A percentile compares a stretch with the other conserved stretches of the same genome.
phyloP scores from a whole-genome alignment of 352 stramenopile genomes.

The Phytophthora lateralis region DNA sequence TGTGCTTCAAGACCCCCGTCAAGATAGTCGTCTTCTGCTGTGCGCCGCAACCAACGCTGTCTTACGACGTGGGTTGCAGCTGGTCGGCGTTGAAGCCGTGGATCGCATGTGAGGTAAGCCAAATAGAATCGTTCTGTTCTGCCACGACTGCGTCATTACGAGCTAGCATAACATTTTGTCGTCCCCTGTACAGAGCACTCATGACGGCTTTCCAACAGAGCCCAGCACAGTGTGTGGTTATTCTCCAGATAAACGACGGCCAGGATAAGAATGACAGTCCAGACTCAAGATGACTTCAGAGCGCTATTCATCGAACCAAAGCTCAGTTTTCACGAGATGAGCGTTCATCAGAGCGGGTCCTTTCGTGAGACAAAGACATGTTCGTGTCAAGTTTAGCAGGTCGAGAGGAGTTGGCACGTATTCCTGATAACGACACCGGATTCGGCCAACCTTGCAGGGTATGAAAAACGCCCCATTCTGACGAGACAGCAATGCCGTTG shows the following conservation, averaged over 20 bases:
- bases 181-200: not conserved
- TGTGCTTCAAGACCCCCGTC: conserved; percentile 64
- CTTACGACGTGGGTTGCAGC: conserved; percentile 62
- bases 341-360: not conserved
- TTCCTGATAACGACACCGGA: not conserved
- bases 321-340: not conserved
- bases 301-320: no score
- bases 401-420: not conserved
- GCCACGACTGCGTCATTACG: not conserved
- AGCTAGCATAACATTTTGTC: not conserved
- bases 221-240: not conserved
- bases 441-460: no score
- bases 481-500: not conserved
- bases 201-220: not conserved
- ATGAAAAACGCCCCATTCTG: not conserved
- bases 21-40: conserved; percentile 72
- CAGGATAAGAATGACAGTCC: no score
- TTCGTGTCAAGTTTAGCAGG: not conserved
- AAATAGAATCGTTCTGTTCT: conserved; percentile 23
- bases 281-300: no score
- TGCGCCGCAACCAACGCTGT: conserved; percentile 79
- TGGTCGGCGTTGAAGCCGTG: conserved; percentile 71
- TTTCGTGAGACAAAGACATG: conserved; percentile 2
- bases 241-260: not conserved
- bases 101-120: conserved; percentile 71